A percentile compares a stretch with the other conserved stretches of the same genome.
Conservation (phyloP, 2,329 filamentous ascomycete species). For the Gyromitra esculenta region DNA sequence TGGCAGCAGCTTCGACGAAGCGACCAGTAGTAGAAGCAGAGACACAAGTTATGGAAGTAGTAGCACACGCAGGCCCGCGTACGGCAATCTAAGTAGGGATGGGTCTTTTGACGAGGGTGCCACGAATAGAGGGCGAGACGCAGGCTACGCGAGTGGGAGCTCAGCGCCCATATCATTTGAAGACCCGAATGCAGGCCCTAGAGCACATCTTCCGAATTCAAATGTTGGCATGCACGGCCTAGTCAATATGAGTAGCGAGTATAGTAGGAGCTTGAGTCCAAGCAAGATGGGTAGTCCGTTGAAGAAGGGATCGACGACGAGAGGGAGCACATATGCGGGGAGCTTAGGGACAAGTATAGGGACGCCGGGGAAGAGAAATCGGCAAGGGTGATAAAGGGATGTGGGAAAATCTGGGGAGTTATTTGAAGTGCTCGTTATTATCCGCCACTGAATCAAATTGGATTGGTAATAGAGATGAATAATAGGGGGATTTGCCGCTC, state of each 20-base stretch:
- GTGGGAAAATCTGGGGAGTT: not conserved
- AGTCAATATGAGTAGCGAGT: constrained; percentile 53
- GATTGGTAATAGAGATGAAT: constrained; percentile 1
- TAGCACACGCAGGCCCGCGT: not conserved
- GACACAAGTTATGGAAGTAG: not conserved
- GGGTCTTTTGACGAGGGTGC: constrained; percentile 11
- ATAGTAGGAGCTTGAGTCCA: constrained; percentile 50
- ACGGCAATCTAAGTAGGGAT: not conserved
- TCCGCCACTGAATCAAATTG: not conserved
- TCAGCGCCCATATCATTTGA: constrained; percentile 18
- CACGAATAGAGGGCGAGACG: constrained; percentile 9
- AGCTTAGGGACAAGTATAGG: constrained; percentile 37
- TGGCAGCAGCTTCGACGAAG: constrained; percentile 17
- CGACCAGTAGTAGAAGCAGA: not conserved
- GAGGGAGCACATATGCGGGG: constrained; percentile 46
- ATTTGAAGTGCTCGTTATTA: constrained; percentile 17
- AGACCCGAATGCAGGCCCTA: constrained; percentile 15
- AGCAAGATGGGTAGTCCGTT: constrained; percentile 54
- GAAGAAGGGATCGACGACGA: constrained; percentile 36
- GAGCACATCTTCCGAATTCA: constrained; percentile 26
- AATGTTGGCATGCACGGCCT: constrained; percentile 53
- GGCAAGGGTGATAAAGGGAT: not conserved
- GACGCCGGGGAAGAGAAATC: constrained; percentile 18
- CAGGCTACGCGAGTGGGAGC: constrained; percentile 20
- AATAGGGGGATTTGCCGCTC: not conserved